A percentile compares a stretch with the other conserved stretches of the same genome.
These are phyloP conservation scores for Leccinum pachyderme DNA, from an alignment of 1,284 basidiomycete species.

Conservation along the genomic window DNA sequence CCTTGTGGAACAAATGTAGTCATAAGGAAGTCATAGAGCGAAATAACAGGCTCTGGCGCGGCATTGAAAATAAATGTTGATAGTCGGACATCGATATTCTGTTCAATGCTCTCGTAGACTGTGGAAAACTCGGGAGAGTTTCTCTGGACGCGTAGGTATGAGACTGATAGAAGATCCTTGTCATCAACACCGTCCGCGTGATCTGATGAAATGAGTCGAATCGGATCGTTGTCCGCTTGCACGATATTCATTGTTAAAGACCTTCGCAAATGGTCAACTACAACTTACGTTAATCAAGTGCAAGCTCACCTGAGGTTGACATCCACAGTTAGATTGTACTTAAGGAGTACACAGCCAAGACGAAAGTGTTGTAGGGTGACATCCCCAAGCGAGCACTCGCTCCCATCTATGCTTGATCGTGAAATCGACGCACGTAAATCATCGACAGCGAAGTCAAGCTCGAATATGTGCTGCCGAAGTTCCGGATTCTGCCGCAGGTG, in stretches of 20 bases:
- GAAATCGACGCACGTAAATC: slow-evolving; percentile 83
- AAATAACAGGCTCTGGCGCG: slow-evolving; percentile 89
- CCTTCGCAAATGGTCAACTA: slow-evolving; percentile 37
- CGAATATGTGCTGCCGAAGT: slow-evolving; percentile 82
- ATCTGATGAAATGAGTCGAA: slow-evolving; percentile 79
- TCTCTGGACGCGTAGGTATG: slow-evolving; percentile 81
- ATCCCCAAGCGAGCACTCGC: slow-evolving; percentile 77
- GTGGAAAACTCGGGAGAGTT: slow-evolving; percentile 87
- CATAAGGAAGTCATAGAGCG: slow-evolving; percentile 98
- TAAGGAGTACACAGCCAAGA: slow-evolving; percentile 70
- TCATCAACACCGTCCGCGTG: slow-evolving; percentile 45
- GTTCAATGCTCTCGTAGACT: slow-evolving; percentile 85
- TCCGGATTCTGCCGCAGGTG: slow-evolving; percentile 45
- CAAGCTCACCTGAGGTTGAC: slow-evolving; percentile 69
- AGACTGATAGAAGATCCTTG: slow-evolving; percentile 81
- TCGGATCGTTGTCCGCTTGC: slow-evolving; percentile 55
- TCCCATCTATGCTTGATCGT: slow-evolving; percentile 59
- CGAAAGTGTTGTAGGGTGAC: slow-evolving; percentile 82
- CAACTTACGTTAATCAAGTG: not conserved
- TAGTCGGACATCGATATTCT: slow-evolving; percentile 85
- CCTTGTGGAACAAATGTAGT: slow-evolving; percentile 82
- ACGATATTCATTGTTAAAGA: slow-evolving; percentile 71
- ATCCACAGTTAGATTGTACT: slow-evolving; percentile 88
- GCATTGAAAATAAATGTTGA: slow-evolving; percentile 93
- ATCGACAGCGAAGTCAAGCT: slow-evolving; percentile 89